These are phyloP conservation scores for Malus fusca DNA, from an alignment of 306 rosid genomes.

Conservation along the genomic window DNA sequence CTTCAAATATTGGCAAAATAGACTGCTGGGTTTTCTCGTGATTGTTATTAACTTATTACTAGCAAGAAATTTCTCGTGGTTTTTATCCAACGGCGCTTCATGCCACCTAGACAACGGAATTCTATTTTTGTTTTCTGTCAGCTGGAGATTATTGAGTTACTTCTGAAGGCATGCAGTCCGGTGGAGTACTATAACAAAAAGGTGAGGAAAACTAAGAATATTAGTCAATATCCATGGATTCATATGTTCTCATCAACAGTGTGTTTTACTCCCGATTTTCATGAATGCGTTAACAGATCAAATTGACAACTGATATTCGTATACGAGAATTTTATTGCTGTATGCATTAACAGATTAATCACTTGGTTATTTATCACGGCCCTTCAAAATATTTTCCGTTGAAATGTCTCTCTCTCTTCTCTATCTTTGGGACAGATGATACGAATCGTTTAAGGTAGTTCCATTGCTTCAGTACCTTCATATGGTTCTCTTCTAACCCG, in stretches of 20 bases:
- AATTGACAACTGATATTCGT: background rate
- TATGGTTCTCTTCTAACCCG: background rate
- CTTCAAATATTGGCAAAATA: background rate
- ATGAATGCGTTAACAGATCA: background rate
- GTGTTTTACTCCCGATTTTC: background rate
- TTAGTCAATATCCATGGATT: background rate
- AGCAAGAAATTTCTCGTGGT: background rate
- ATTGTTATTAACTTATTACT: background rate
- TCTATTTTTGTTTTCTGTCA: slow-evolving; percentile 21
- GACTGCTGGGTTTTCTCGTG: background rate
- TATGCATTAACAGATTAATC: too few relatives aligned
- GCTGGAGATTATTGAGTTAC: slow-evolving; percentile 65
- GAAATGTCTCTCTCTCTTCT: too few relatives aligned
- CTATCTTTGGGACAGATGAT: background rate
- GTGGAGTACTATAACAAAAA: slow-evolving; percentile 42
- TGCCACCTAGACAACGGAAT: slow-evolving; percentile 17
- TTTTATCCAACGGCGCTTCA: background rate
- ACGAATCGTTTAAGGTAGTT: background rate
- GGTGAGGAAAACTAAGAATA: slow-evolving; percentile 32
- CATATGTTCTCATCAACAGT: background rate
- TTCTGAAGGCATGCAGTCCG: slow-evolving; percentile 65
- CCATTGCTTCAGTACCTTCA: background rate
- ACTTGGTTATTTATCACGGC: too few relatives aligned
- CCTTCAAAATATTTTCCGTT: too few relatives aligned
- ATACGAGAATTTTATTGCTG: too few relatives aligned